A percentile compares a stretch with the other conserved stretches of the same genome.
Conservation (phyloP, 2,329 filamentous ascomycete genomes). For the Aspergillus sp. region DNA sequence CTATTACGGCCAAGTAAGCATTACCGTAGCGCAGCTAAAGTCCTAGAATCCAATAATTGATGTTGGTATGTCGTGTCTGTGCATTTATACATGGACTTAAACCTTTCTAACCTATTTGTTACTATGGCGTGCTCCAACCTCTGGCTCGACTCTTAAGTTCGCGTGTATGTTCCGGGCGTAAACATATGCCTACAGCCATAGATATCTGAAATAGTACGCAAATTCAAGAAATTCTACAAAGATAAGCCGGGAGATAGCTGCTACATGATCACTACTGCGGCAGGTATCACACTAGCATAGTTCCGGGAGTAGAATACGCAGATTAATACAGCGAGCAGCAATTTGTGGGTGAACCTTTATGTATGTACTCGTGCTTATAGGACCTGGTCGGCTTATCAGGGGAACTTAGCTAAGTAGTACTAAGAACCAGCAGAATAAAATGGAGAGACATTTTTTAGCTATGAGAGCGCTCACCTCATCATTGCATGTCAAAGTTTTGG, state of each 20-base stretch:
- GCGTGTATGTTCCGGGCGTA: no score
- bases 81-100: not conserved
- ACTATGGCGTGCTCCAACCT: constrained; percentile 8
- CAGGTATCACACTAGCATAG: constrained; percentile 12
- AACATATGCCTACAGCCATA: constrained; percentile 1
- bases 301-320: constrained; percentile 14
- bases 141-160: constrained; percentile 10
- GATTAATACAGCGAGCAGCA: constrained; percentile 10
- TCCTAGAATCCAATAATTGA: constrained; percentile 8
- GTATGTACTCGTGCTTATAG: constrained; percentile 1
- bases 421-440: no score
- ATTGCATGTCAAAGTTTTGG: no score
- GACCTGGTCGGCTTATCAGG: no score
- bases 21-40: constrained; percentile 8
- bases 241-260: constrained; percentile 13
- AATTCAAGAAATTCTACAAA: constrained; percentile 12
- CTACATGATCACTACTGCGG: constrained; percentile 7
- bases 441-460: no score
- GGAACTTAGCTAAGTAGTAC: no score
- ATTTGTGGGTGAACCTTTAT: constrained; percentile 10
- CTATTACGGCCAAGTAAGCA: constrained; percentile 7
- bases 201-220: constrained; percentile 6
- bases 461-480: no score
- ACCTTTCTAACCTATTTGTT: not conserved
- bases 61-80: constrained; percentile 1